Evolutionary conservation across 2,329 filamentous ascomycete genomes (phyloP), one percentile per base, ranked within the genome.

Genomic region (Cryphonectria naterciae): DNA sequence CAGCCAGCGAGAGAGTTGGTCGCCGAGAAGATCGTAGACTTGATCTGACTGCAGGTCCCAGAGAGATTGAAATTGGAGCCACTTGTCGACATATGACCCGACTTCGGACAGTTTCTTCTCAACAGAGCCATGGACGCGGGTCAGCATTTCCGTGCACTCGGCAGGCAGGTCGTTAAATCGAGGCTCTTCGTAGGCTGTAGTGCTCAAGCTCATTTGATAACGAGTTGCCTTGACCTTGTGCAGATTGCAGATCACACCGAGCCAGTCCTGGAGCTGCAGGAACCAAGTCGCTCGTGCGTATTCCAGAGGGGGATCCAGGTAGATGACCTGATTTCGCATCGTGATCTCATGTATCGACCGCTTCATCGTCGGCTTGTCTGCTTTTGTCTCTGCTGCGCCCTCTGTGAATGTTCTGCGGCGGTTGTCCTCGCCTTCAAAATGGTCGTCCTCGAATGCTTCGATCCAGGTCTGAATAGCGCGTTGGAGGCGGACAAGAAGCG

Each of bases 41-140:
- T 98, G 93, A 74, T 98, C 95, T 2, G 95, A 94, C 79, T 97
- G 95, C 70, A 99, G 86, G 83, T 99, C 96, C 96, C 96, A 99
- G 0, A 99, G 87, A 8, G 95, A 98, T 81, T 99, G 96, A 82
- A 98, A 99, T 77, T 98, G 96, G 62, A 99, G 86, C 96, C 96
- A 99, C 81, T 98, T 97, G 79, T 98, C 94, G 13, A 99, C 94
- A 76, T 99, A 99, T 4, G 86, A 86, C 52, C 92, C 89, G 43
- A 98, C 93, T 60, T 92, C 90, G 22, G 87, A 85, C 5, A 99
- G 83, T 81, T 96, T 97, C 74, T 89, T 89, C 80, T 98, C 95
- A 13, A 99, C 88, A 0, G 92, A 91, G 46, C 87, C 87, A 79
- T 98, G 98, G 0, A 97, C 95, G 72, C 91, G 88, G 62, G 90